Evolutionary conservation across 352 stramenopile species (phyloP), one percentile per base, ranked within the genome.

Genomic region (Phytophthora multivora): DNA sequence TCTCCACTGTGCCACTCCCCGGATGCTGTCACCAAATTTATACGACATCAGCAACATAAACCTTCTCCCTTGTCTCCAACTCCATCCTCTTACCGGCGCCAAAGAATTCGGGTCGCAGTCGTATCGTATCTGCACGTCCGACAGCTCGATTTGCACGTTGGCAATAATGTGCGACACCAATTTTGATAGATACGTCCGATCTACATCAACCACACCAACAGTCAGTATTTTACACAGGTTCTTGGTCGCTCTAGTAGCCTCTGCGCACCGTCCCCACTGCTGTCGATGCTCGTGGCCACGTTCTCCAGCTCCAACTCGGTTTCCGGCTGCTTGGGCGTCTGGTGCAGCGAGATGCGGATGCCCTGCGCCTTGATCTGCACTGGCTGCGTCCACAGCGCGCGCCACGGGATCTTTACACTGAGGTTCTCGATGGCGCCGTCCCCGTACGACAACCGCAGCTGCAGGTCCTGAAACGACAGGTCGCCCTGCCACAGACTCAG

Each of bases 401-500:
- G 82, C 87, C 87, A 96, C 15, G 87, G 87, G 59, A 96, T 94
- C 59, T 91, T 90, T 45, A 95, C 75, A 60, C 80, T 90, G 18
- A 96, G 52, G 40, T 84, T 77, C 35, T 83, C 83, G 53, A 96
- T 93, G 42, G 70, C 71, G 51, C 87, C 87, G 36, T 91, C 78
- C 18, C 87, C 87, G 63, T 92, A 91, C 46, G 81, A 83, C 25
- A 96, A 69, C 6, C 83, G 83, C 55, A 96, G 71, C 60, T 93
- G 72, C 16, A 96, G 70, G 51, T 96, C 77, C 43, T 85, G 77
- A 66, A 96, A 96, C 11, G 84, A 88, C 64, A 96, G 26, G 43
- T 96, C 87, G 47, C 87, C 87, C 51, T 93, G 84, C 87, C 87
- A 96, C 51, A 96, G 76, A 62, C 82, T 91, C 45, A 96, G 65